Evolutionary conservation across 768 basidiomycete species (phyloP), one percentile per base, ranked within the genome.

Genomic region (Termitomyces sp.): DNA sequence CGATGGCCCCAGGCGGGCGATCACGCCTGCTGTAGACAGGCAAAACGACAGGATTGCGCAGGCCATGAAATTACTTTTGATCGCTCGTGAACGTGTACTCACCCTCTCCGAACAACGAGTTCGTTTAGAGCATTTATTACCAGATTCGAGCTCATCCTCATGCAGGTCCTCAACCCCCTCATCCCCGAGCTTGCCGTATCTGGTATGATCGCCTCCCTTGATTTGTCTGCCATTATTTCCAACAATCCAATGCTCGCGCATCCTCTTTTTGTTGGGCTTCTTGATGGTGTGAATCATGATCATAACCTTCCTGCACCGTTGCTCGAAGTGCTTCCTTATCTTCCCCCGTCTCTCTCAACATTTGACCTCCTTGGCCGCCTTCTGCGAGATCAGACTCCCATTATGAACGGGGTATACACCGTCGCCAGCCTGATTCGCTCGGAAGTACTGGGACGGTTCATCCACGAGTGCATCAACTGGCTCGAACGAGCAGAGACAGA

Each of bases 71-170:
- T 80, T 91, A 20, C 76, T 92, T 31, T 76, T 91, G 16, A 78
- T 81, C 39, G 88, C 87, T 44, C 83, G 88, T 54, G 81, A 85
- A 61, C 84, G 90, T 53, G 88, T 86, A 27, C 81, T 92, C 45
- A 86, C 83, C 37, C 81, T 92, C 53, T 78, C 87, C 41, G 90
- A 92, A 75, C 87, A 88, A 76, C 83, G 89, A 58, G 87, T 89
- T 67, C 57, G 80, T 72, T 20, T n/a, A 42, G 52, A 42, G 18
- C 27, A 41, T 41, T 31, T 11, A 24, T n/a, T 20, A 13, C 27
- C 20, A 41, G n/a, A 54, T 55, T 2, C 31, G 34, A 42, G 34
- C 45, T 63, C 50, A 58, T 30, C 36, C 53, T 48, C 24, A 36
- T 24, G 18, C 69, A 88, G 87, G 66, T 77, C 54, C 76, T 91